A percentile compares a stretch with the other conserved stretches of the same genome.
phyloP scores from a whole-genome alignment of 1,284 basidiomycete genomes.

The Austroboletus olivaceoglutinosus region DNA sequence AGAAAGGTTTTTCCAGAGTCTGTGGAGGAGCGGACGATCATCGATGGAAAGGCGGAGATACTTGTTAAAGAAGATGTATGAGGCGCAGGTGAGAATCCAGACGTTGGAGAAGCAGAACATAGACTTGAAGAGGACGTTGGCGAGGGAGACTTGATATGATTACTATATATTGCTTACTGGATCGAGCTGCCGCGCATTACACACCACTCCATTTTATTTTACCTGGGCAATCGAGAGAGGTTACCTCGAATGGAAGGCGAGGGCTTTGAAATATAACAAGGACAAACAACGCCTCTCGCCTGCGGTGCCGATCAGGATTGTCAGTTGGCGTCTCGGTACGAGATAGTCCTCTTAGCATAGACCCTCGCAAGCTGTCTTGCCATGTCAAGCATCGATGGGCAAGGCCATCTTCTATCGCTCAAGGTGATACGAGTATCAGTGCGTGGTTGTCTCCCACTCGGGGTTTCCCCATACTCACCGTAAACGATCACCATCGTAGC shows the following conservation, averaged over 20 bases:
- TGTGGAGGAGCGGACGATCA: conserved; percentile 51
- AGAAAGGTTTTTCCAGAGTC: conserved; percentile 37
- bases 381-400: conserved; percentile 42
- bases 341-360: not conserved
- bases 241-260: too few relatives aligned
- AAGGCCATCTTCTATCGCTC: conserved; percentile 62
- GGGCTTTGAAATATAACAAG: conserved; percentile 19
- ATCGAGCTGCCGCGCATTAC: too few relatives aligned
- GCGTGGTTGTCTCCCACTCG: conserved; percentile 36
- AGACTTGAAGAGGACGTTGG: conserved; percentile 62
- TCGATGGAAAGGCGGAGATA: conserved; percentile 65
- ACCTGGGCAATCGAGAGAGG: too few relatives aligned
- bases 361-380: not conserved
- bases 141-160: conserved; percentile 23
- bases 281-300: conserved; percentile 16
- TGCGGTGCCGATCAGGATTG: not conserved
- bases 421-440: conserved; percentile 83
- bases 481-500: conserved; percentile 38
- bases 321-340: not conserved
- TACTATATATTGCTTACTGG: too few relatives aligned
- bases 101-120: conserved; percentile 66
- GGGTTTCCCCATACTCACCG: not conserved
- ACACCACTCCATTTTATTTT: too few relatives aligned
- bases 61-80: conserved; percentile 73
- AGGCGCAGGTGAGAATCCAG: conserved; percentile 65